Evolutionary conservation across 139 green algal species (phyloP), one percentile per base, ranked within the genome.

Genomic region (Micromonas pusilla): DNA sequence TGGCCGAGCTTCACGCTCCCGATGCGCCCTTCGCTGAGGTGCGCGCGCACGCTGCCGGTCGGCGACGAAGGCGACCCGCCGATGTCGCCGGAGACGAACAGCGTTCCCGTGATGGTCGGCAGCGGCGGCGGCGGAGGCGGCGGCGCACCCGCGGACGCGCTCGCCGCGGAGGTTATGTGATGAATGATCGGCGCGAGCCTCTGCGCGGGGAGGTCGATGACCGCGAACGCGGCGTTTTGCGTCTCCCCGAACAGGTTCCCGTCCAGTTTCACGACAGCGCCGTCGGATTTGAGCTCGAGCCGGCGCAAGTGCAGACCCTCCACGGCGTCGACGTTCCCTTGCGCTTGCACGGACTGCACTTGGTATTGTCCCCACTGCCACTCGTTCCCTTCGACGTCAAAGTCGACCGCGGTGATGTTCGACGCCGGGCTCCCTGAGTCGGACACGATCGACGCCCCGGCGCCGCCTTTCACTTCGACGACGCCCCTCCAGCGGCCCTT

Each of bases 241-340:
- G 79, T 70, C 2, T 85, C 76, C 6, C 88, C 87, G 75, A 96
- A 84, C 80, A 97, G 83, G 26, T 77, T 80, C 32, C 88, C 91
- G 16, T 72, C 72, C n/a, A 87, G 52, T 23, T 79, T 78, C 20
- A 88, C 75, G 13, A 52, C 73, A 9, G 86, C 86, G 1, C 67
- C 82, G 80, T 87, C 79, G 6, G 76, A 81, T 4, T 54, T 73
- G 25, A 93, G 73, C 20, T 80, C 78, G 28, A 93, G 66, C 81
- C 95, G 88, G 67, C 96, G 87, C 65, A 97, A 70, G n/a, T 91
- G 84, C 63, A 96, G 31, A 0, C 93, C 93, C 53, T 97, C 93
- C 28, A 33, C 37, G 28, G 28, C 36, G 23, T 75, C 37, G 9
- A 36, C 65, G 20, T 34, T 6, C 53, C 81, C 72, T 63, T 73